These are phyloP conservation scores for Boletus edulis DNA, from an alignment of 768 basidiomycete genomes.

Conservation along the genomic window DNA sequence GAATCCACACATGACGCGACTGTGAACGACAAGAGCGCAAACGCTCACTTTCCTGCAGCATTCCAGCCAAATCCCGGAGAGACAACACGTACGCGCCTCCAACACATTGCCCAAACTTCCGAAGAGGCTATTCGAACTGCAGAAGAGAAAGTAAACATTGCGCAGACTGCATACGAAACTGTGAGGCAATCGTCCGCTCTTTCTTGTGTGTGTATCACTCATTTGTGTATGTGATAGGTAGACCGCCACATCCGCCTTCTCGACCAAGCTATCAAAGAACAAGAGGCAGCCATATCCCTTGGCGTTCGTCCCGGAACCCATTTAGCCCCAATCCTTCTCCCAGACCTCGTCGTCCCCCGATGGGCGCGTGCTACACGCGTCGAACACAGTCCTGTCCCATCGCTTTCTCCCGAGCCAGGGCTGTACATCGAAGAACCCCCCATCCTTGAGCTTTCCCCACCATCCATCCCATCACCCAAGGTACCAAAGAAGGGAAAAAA, in stretches of 20 bases:
- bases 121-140: conserved; percentile 62
- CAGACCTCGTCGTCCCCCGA: conserved; percentile 59
- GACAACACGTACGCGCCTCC: conserved; percentile 50
- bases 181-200: conserved; percentile 38
- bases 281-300: conserved; percentile 53
- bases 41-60: not conserved
- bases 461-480: conserved; percentile 14
- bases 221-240: conserved; percentile 43
- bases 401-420: conserved; percentile 31
- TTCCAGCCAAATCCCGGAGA: conserved; percentile 25
- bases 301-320: conserved; percentile 54
- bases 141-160: conserved; percentile 78
- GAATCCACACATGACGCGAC: not conserved
- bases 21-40: not conserved
- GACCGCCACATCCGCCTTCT: conserved; percentile 77
- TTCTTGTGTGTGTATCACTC: not conserved
- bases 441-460: conserved; percentile 6
- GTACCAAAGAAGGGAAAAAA: conserved; percentile 26
- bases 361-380: conserved; percentile 45
- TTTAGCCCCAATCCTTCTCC: conserved; percentile 54
- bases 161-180: conserved; percentile 66
- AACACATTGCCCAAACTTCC: conserved; percentile 54
- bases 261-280: conserved; percentile 69
- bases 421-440: conserved; percentile 14
- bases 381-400: conserved; percentile 43